Percentiles rank a stretch among this genome's conserved stretches.
Evolutionary conservation across 148 eudicot species (phyloP).

Genomic region (Fagopyrum tataricum): DNA sequence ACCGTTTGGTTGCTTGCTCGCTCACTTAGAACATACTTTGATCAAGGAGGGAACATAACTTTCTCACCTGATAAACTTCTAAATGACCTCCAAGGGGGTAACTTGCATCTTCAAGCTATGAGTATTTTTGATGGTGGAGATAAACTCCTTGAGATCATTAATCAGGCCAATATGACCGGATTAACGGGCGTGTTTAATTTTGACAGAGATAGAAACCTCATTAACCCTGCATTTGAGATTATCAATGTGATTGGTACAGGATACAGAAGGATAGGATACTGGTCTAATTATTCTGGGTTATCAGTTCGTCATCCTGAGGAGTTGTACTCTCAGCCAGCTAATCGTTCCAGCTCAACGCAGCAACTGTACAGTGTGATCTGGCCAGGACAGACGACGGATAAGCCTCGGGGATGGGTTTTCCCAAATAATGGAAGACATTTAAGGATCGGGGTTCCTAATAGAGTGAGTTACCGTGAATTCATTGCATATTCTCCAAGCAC

Average conservation of each 20-base stretch:
- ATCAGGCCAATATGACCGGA: conserved; percentile 27
- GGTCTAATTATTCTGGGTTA: conserved; percentile 37
- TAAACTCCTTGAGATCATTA: conserved; percentile 20
- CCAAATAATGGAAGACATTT: conserved; percentile 30
- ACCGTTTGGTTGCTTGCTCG: conserved; percentile 41
- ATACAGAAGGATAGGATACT: conserved; percentile 24
- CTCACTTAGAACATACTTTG: conserved; percentile 27
- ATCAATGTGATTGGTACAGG: conserved; percentile 33
- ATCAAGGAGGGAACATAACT: conserved; percentile 27
- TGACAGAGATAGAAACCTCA: conserved; percentile 19
- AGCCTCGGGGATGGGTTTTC: conserved; percentile 46
- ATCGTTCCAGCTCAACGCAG: conserved; percentile 16
- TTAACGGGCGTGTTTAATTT: conserved; percentile 26
- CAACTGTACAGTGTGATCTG: conserved; percentile 23
- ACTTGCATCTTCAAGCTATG: conserved; percentile 31
- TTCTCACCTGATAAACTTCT: conserved; percentile 27
- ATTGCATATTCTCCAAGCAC: conserved; percentile 16
- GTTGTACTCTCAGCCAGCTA: conserved; percentile 22
- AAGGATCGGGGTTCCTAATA: conserved; percentile 29
- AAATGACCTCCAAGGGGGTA: conserved; percentile 19
- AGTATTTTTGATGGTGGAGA: conserved; percentile 37
- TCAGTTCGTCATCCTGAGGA: conserved; percentile 28
- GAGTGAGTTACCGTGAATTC: conserved; percentile 31
- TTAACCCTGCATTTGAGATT: conserved; percentile 32
- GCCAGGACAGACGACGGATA: conserved; percentile 33